Base-by-base conservation (phyloP, 2,329 filamentous ascomycete species). In the Periconia sp. region DNA sequence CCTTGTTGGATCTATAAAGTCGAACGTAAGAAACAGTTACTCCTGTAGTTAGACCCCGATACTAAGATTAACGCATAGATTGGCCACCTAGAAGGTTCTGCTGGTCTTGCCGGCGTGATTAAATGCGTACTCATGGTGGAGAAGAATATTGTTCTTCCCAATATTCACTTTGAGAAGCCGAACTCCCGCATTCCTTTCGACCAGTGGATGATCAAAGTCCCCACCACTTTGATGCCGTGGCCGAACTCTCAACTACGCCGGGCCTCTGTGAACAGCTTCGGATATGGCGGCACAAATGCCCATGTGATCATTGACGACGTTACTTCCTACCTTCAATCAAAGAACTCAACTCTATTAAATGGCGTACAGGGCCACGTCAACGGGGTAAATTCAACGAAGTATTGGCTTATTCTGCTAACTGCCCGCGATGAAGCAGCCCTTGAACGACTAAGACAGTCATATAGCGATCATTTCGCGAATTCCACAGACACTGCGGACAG, bases 51-150 rank as follows among this genome's bases (percentile, higher is more conserved):
- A 4, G 5, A 32, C 4, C 3, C 11, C 15, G 18, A 4, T 10
- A 8, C 29, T 13, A 15, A 15, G 29, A 5, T n/a, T 17, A 32
- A 36, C 31, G 5, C 16, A 22, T 16, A 35, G 39, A 61, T 73
- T 35, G 70, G 72, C 5, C 72, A 74, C 43, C 59, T 62, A 2
- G 68, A 74, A 55, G 69, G 59, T 17, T 61, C 64, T 2, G 61
- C 61, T 24, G 70, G 69, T 15, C 36, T 73, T 1, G 63, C 63
- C 9, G 64, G 62, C 11, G 22, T 73, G 13, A 48, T 72, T 13
- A 73, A 73, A 33, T 57, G 64, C n/a, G 57, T 65, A 1, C 48
- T 76, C 21, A 58, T 69, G 0, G 45, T 77, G 7, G 64, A 73
- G 43, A 50, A 71, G 33, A 52, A 50, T 3, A 50, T 47, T 2